Percentiles rank a stretch among this genome's conserved stretches.
Evolutionary conservation across 2,329 filamentous ascomycete genomes (phyloP).

Genomic region (Fusarium virguliforme): DNA sequence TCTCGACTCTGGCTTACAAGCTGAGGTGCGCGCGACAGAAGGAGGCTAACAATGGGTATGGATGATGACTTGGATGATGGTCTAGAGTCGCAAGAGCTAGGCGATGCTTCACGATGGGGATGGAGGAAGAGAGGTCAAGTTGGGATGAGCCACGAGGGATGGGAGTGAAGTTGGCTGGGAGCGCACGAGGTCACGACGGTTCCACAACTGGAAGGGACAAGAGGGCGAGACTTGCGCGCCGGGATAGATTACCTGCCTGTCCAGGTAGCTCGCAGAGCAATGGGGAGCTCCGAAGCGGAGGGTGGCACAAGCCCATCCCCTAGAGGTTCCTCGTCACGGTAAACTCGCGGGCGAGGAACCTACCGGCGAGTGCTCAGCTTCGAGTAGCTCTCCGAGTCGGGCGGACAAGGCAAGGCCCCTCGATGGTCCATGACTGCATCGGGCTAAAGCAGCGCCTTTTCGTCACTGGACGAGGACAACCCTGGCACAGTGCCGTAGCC

Average conservation of each 20-base stretch:
- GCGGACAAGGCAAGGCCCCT: slow-evolving; percentile 12
- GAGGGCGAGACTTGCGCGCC: slow-evolving; percentile 25
- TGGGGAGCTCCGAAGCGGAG: slow-evolving; percentile 47
- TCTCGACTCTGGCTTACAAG: slow-evolving; percentile 38
- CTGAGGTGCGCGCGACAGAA: slow-evolving; percentile 28
- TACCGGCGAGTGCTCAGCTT: slow-evolving; percentile 32
- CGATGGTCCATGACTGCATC: slow-evolving; percentile 38
- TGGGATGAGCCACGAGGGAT: slow-evolving; percentile 44
- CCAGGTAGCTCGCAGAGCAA: slow-evolving; percentile 25
- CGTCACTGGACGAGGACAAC: slow-evolving; percentile 39
- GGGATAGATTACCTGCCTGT: slow-evolving; percentile 5
- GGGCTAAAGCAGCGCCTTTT: slow-evolving; percentile 45
- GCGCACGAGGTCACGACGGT: slow-evolving; percentile 54
- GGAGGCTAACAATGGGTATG: slow-evolving; percentile 23
- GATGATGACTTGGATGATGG: slow-evolving; percentile 28
- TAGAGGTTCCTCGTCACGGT: slow-evolving; percentile 46
- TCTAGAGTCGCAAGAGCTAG: slow-evolving; percentile 23
- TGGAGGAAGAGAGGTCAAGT: slow-evolving; percentile 40
- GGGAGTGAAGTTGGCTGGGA: slow-evolving; percentile 47
- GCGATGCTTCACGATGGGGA: slow-evolving; percentile 37
- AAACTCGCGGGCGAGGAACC: slow-evolving; percentile 47
- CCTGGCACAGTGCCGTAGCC: slow-evolving; percentile 38
- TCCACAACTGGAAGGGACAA: slow-evolving; percentile 42
- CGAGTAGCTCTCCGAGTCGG: slow-evolving; percentile 34
- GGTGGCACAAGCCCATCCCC: slow-evolving; percentile 43